Evolutionary conservation across 1,284 basidiomycete species (phyloP).

Genomic region (Sporisorium sorghi): DNA sequence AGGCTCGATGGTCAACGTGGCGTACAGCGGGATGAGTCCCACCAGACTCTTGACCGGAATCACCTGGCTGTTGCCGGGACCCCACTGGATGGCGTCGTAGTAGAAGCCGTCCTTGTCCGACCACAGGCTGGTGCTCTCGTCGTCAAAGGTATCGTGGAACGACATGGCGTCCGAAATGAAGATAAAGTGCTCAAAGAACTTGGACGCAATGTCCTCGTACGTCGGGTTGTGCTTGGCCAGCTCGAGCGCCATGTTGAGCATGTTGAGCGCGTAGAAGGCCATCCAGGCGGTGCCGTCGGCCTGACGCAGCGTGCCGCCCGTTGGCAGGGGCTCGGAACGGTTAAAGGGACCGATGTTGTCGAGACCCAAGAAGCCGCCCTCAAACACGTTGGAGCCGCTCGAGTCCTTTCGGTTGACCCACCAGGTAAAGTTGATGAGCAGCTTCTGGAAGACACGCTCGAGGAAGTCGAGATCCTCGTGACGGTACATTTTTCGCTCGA

Average conservation of each 20-base stretch:
- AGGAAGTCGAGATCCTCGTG: slow-evolving; percentile 90
- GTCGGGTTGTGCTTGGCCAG: slow-evolving; percentile 96
- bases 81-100: slow-evolving; percentile 94
- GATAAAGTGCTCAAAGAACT: slow-evolving; percentile 83
- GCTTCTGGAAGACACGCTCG: slow-evolving; percentile 97
- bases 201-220: slow-evolving; percentile 99
- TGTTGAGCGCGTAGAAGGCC: slow-evolving; percentile 97
- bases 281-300: slow-evolving; percentile 99
- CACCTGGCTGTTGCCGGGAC: slow-evolving; percentile 77
- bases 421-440: slow-evolving; percentile 96
- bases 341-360: slow-evolving; percentile 99
- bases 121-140: slow-evolving; percentile 83
- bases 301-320: slow-evolving; percentile 84
- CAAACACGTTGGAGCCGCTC: slow-evolving; percentile 94
- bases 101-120: slow-evolving; percentile 97
- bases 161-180: slow-evolving; percentile 82
- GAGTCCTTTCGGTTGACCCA: slow-evolving; percentile 99
- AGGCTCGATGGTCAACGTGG: slow-evolving; percentile 92
- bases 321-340: slow-evolving; percentile 93
- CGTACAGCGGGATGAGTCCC: slow-evolving; percentile 94
- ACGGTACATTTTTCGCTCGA: slow-evolving; percentile 93
- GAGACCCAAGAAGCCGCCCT: slow-evolving; percentile 95
- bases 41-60: slow-evolving; percentile 92
- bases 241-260: slow-evolving; percentile 97
- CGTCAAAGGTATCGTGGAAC: slow-evolving; percentile 75